Evolutionary conservation across 306 rosid species (phyloP).

Genomic region (Malus sieversii): DNA sequence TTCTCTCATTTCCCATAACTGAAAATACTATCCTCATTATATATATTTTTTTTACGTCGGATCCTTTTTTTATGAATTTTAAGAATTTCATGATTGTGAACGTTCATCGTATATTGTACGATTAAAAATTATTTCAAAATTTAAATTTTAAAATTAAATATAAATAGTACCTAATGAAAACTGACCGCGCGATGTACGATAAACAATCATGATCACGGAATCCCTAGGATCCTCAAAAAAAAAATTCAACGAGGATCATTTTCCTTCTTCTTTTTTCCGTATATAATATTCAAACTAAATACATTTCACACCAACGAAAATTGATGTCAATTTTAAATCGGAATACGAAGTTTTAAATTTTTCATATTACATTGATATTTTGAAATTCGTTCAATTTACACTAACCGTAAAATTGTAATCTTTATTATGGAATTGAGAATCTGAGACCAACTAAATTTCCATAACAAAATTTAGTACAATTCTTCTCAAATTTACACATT

Average conservation of each 20-base stretch:
- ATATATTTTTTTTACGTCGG: no score
- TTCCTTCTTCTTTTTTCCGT: no score
- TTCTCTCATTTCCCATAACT: neutral
- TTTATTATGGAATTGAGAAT: neutral
- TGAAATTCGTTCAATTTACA: neutral
- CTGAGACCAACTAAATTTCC: neutral
- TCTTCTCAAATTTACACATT: neutral
- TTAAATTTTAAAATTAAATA: no score
- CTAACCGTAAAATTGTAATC: neutral
- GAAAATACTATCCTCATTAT: neutral
- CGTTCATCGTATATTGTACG: no score
- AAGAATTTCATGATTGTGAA: rapidly evolving
- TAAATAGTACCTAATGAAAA: no score
- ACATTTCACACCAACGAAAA: neutral
- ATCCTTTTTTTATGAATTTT: no score
- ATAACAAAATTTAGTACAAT: neutral
- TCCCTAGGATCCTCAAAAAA: rapidly evolving
- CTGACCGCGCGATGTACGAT: no score
- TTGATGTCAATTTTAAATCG: neutral
- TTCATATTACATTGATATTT: no score
- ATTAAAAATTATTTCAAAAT: no score
- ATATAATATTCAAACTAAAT: neutral
- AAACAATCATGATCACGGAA: no score
- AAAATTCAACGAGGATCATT: rapidly evolving
- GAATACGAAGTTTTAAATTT: neutral